Percentiles rank a stretch among this genome's conserved stretches.
phyloP scores from a whole-genome alignment of 148 eudicot species.

The Polygonum aviculare region DNA sequence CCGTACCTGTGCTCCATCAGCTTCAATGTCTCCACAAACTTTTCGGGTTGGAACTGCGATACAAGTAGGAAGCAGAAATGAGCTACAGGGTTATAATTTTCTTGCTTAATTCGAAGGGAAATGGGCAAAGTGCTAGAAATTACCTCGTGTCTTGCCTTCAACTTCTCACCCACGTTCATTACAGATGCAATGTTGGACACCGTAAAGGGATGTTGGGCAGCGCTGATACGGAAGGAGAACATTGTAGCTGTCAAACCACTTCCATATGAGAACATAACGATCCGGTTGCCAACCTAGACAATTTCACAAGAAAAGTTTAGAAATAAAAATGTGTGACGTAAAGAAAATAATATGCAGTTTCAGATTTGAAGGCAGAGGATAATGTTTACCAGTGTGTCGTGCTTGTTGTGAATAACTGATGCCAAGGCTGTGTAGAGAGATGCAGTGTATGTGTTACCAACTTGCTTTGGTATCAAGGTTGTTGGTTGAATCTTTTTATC shows the following conservation, averaged over 20 bases:
- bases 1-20: constrained; percentile 91
- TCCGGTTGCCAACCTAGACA: constrained; percentile 64
- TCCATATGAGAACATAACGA: constrained; percentile 88
- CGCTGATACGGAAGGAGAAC: constrained; percentile 69
- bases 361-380: background rate
- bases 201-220: constrained; percentile 71
- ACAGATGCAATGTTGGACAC: constrained; percentile 66
- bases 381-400: constrained; percentile 55
- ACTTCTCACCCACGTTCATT: constrained; percentile 63
- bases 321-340: background rate
- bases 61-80: background rate
- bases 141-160: constrained; percentile 95
- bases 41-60: constrained; percentile 69
- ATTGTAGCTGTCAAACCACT: constrained; percentile 86
- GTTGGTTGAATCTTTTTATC: constrained; percentile 77
- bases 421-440: constrained; percentile 91
- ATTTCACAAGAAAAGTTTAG: background rate
- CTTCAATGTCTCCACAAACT: constrained; percentile 72
- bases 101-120: background rate
- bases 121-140: background rate
- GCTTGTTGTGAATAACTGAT: constrained; percentile 80
- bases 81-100: background rate
- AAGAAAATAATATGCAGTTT: background rate
- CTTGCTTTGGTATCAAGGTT: constrained; percentile 87
- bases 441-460: constrained; percentile 97